Conservation (phyloP, 2,329 filamentous ascomycete species). For the Aspergillus transmontanensis region DNA sequence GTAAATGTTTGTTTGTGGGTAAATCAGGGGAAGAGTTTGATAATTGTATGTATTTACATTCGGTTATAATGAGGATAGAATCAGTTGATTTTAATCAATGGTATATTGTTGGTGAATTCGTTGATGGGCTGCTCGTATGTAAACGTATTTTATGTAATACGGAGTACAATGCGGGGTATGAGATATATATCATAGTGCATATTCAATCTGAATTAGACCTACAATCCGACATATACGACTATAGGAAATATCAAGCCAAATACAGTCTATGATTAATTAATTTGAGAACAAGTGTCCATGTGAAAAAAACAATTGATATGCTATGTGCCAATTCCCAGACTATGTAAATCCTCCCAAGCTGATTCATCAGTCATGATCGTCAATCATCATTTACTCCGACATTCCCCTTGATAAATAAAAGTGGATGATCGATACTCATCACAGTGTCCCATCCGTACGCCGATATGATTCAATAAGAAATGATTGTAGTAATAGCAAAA, state of each 20-base stretch:
- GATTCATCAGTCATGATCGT: slow-evolving; percentile 7
- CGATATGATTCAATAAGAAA: neutral
- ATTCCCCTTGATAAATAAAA: neutral
- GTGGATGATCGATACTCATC: neutral
- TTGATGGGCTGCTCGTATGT: no score
- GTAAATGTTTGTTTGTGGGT: slow-evolving; percentile 9
- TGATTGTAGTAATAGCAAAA: slow-evolving; percentile 3
- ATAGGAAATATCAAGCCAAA: neutral
- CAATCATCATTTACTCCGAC: slow-evolving; percentile 7
- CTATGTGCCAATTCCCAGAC: neutral
- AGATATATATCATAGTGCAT: neutral
- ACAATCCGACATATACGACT: neutral
- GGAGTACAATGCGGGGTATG: no score
- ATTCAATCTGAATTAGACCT: neutral
- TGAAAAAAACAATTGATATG: neutral
- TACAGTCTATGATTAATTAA: neutral
- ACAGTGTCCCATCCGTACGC: neutral
- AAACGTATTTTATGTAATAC: no score
- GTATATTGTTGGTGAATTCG: no score
- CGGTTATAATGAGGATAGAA: neutral
- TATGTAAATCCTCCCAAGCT: neutral
- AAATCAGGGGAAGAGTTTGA: neutral
- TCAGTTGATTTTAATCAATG: neutral
- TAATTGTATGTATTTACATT: neutral
- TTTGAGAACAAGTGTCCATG: neutral